phyloP scores from a whole-genome alignment of 306 rosid genomes.

The Rosa persica region DNA sequence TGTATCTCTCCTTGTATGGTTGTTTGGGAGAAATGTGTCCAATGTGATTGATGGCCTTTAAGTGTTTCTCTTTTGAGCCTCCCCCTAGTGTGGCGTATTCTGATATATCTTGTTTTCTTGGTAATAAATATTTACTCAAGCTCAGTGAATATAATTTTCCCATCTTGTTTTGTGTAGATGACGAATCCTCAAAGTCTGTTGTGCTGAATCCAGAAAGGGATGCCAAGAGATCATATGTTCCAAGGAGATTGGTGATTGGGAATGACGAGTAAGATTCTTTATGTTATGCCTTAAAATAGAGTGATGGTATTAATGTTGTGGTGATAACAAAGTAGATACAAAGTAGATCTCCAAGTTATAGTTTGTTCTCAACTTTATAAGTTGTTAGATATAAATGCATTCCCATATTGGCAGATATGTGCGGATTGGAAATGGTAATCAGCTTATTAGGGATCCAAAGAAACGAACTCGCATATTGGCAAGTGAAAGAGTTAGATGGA shows the following conservation, averaged over 20 bases:
- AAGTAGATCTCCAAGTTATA: not conserved
- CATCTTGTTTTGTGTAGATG: constrained; percentile 49
- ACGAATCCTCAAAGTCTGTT: constrained; percentile 49
- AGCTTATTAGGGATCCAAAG: constrained; percentile 91
- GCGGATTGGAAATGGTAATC: constrained; percentile 86
- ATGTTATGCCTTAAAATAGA: constrained; percentile 7
- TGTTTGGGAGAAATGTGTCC: not conserved
- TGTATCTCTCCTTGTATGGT: not conserved
- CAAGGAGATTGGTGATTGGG: constrained; percentile 90
- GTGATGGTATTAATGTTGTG: not conserved
- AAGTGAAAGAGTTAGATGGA: constrained; percentile 94
- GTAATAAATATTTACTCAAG: constrained; percentile 16
- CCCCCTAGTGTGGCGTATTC: not conserved
- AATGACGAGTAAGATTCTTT: constrained; percentile 79
- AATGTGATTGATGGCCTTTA: not conserved
- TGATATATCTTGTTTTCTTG: constrained; percentile 18
- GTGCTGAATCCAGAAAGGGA: constrained; percentile 46
- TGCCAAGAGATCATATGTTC: constrained; percentile 64
- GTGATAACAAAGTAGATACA: not conserved
- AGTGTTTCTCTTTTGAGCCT: not conserved
- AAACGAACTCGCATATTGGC: constrained; percentile 86
- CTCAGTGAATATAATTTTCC: not conserved
- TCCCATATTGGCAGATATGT: constrained; percentile 63
- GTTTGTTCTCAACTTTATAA: not conserved
- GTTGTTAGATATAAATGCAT: constrained; percentile 15